Base-by-base conservation (phyloP, 2,329 filamentous ascomycete genomes). In the Fusarium concolor region DNA sequence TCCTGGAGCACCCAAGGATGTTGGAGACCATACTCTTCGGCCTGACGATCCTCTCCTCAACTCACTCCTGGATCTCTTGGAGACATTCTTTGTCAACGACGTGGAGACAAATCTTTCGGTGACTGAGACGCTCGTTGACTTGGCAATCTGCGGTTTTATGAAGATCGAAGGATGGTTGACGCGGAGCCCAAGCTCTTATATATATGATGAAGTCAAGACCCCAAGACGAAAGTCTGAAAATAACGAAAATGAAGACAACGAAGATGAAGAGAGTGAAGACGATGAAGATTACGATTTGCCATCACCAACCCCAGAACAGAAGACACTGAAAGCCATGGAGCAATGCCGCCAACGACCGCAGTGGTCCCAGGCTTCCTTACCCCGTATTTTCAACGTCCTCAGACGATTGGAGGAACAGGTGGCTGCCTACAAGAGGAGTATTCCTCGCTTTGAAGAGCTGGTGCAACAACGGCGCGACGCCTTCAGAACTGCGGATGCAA, bases 151-250 rank as follows among this genome's bases (percentile, higher is more conserved):
- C 71, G 92, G 93, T 8, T 92, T 92, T 66, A 90, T 97, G 75
- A 89, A 90, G 20, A 85, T 97, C 14, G 93, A 97, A 74, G 92
- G 92, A n/a, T 99, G 96, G 95, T 82, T 98, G 29, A 83, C 95
- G 8, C 89, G 93, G 17, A 88, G 90, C 53, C 91, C 92, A 6
- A 83, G 89, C 73, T 80, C 82, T 8, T 92, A 87, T 60, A 82
- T 83, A 10, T 84, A 85, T 46, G 65, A 80, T 76, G 65, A 84
- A 78, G 56, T 83, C 71, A 66, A 84, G 73, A 73, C 52, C 11
- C 9, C 35, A 10, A 52, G 52, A 35, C 52, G 20, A 8, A 56
- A 49, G 14, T 17, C 54, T 5, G 20, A 43, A 22, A 64, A 63
- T 11, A 56, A 65, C 5, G 66, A 64, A 24, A 49, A 26, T 5